phyloP scores from a whole-genome alignment of 345 rosid species.

The Brassica incana region DNA sequence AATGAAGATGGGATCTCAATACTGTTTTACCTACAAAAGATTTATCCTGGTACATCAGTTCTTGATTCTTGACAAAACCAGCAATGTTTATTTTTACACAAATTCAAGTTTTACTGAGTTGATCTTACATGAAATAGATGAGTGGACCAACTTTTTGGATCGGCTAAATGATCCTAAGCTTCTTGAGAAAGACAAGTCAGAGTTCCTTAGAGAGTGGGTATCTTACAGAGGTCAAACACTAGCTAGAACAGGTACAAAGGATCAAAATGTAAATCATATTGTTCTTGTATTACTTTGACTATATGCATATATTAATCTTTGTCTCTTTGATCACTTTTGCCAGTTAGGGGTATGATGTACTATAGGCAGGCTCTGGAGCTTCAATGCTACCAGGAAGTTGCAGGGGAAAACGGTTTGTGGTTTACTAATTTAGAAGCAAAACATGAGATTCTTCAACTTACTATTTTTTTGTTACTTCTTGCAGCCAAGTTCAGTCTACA shows the following conservation, averaged over 20 bases:
- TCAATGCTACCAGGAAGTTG: conserved; percentile 60
- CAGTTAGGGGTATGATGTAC: conserved; percentile 49
- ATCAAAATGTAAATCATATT: neutral
- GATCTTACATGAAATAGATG: conserved; percentile 53
- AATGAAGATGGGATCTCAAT: conserved; percentile 91
- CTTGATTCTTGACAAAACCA: conserved; percentile 20
- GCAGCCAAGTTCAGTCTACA: conserved; percentile 50
- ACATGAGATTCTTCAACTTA: neutral
- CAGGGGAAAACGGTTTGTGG: conserved; percentile 65
- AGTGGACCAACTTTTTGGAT: conserved; percentile 76
- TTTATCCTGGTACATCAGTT: conserved; percentile 70
- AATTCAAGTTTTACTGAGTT: conserved; percentile 20
- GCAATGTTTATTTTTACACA: neutral
- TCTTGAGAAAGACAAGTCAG: conserved; percentile 39
- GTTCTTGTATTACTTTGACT: conserved; percentile 10
- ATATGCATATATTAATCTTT: conserved; percentile 9
- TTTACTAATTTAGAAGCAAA: conserved; percentile 26
- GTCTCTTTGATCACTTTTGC: conserved; percentile 27
- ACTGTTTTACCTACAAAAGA: conserved; percentile 80
- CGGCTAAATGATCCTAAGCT: conserved; percentile 49
- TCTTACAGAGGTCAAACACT: conserved; percentile 95
- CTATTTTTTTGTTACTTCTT: conserved; percentile 25
- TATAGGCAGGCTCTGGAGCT: conserved; percentile 44
- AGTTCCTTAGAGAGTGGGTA: conserved; percentile 68
- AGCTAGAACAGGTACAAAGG: conserved; percentile 72